Percentiles rank a stretch among this genome's conserved stretches.
These are phyloP conservation scores for Backusella tarrabulga DNA, from an alignment of 192 early-diverging fungal genomes.

Conservation along the genomic window DNA sequence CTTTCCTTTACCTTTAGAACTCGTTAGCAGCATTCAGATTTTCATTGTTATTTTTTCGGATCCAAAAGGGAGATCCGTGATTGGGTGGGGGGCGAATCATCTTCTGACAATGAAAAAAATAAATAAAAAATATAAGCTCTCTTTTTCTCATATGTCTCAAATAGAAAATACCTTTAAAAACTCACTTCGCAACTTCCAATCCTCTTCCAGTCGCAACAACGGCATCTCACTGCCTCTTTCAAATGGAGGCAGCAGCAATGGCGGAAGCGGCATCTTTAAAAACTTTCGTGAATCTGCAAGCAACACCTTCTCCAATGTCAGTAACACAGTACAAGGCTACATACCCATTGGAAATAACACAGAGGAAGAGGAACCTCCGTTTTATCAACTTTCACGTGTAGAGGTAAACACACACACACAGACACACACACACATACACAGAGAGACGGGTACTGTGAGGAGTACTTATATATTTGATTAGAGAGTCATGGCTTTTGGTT, in stretches of 20 bases:
- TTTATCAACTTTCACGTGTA: constrained; percentile 41
- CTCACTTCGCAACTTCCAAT: constrained; percentile 46
- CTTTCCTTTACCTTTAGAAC: too few species aligned
- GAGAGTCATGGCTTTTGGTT: constrained; percentile 46
- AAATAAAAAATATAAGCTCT: neutral
- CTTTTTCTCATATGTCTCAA: constrained; percentile 7
- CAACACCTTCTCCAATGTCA: constrained; percentile 34
- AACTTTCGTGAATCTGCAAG: constrained; percentile 23
- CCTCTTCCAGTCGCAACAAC: neutral
- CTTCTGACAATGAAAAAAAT: neutral
- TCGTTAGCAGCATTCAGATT: too few species aligned
- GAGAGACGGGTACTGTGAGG: neutral
- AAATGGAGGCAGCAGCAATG: neutral
- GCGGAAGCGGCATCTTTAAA: constrained; percentile 8
- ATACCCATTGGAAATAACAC: constrained; percentile 31
- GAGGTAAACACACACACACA: constrained; percentile 26
- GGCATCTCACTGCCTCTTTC: constrained; percentile 27
- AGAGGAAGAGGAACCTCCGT: constrained; percentile 34
- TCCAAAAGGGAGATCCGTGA: neutral
- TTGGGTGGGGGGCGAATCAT: neutral
- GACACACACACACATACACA: neutral
- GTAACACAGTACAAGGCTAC: constrained; percentile 42
- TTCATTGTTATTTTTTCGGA: too few species aligned
- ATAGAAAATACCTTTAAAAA: constrained; percentile 49
- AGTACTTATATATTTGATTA: neutral